Conservation (phyloP, 2,329 filamentous ascomycete genomes). For the Neocatenulostroma microsporum region DNA sequence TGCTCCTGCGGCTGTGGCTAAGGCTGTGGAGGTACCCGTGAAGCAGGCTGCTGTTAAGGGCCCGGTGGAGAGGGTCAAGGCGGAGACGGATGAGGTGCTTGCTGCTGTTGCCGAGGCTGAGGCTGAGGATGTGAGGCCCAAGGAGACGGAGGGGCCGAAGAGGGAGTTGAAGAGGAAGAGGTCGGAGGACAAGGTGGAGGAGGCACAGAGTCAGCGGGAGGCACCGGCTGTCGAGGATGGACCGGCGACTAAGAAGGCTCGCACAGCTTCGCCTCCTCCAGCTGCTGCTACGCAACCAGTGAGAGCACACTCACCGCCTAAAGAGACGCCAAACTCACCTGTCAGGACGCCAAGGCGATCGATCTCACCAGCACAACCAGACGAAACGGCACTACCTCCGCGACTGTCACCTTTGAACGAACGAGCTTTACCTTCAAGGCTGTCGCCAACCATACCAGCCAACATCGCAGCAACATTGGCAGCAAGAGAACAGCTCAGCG, state of each 20-base stretch:
- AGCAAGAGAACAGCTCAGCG: slow-evolving; percentile 23
- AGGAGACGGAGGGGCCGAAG: slow-evolving; percentile 12
- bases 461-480: slow-evolving; percentile 48
- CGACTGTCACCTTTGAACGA: slow-evolving; percentile 19
- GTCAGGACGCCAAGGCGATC: too few relatives aligned
- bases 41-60: slow-evolving; percentile 26
- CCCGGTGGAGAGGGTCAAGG: slow-evolving; percentile 26
- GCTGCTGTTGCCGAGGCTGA: slow-evolving; percentile 21
- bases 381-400: slow-evolving; percentile 11
- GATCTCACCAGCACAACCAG: not conserved
- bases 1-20: slow-evolving; percentile 14
- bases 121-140: slow-evolving; percentile 14
- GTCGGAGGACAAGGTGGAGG: slow-evolving; percentile 2
- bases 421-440: slow-evolving; percentile 42
- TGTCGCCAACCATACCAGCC: slow-evolving; percentile 52
- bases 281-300: too few relatives aligned
- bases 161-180: not conserved
- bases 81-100: slow-evolving; percentile 26
- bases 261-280: too few relatives aligned
- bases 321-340: too few relatives aligned
- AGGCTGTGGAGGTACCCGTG: too few relatives aligned
- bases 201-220: slow-evolving; percentile 1
- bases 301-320: too few relatives aligned
- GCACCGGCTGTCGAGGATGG: too few relatives aligned
- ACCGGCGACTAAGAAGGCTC: not conserved